These are phyloP conservation scores for Coleophoma eucalyptorum DNA, from an alignment of 2,329 filamentous ascomycete genomes.

Conservation along the genomic window DNA sequence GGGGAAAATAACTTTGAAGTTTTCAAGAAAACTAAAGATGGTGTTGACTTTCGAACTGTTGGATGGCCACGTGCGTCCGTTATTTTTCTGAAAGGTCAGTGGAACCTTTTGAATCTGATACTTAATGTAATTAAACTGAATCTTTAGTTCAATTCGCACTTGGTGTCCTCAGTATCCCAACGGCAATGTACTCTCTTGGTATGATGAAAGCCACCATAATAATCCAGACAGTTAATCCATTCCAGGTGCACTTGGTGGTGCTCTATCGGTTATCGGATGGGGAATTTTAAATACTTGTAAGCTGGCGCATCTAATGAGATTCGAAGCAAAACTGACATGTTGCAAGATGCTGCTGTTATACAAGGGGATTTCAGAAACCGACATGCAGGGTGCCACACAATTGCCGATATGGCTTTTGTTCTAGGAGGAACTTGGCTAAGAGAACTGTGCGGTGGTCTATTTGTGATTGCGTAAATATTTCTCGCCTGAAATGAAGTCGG, in stretches of 20 bases:
- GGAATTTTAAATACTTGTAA: slow-evolving; percentile 19
- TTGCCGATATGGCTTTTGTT: slow-evolving; percentile 53
- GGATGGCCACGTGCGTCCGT: slow-evolving; percentile 41
- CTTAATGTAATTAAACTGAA: not conserved
- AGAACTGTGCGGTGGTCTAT: slow-evolving; percentile 50
- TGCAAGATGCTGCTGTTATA: slow-evolving; percentile 35
- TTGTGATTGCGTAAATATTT: slow-evolving; percentile 39
- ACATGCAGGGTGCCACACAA: slow-evolving; percentile 44
- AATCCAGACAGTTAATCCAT: not conserved
- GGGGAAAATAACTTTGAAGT: slow-evolving; percentile 27
- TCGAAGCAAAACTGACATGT: not conserved
- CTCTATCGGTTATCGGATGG: slow-evolving; percentile 36
- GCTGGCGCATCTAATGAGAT: slow-evolving; percentile 9
- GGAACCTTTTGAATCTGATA: not conserved
- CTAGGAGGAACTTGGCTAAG: slow-evolving; percentile 46
- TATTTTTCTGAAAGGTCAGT: slow-evolving; percentile 35
- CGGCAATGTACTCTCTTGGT: slow-evolving; percentile 33
- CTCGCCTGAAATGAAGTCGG: not conserved
- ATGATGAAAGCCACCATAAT: not conserved
- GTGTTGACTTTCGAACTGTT: slow-evolving; percentile 43
- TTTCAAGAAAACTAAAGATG: slow-evolving; percentile 35
- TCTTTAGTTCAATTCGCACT: slow-evolving; percentile 29
- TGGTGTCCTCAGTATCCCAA: slow-evolving; percentile 36
- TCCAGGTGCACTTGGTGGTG: slow-evolving; percentile 32
- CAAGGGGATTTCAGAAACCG: slow-evolving; percentile 46